A percentile compares a stretch with the other conserved stretches of the same genome.
Conservation (phyloP, 371 early-diverging fungal genomes). For the Mucor saturninus region DNA sequence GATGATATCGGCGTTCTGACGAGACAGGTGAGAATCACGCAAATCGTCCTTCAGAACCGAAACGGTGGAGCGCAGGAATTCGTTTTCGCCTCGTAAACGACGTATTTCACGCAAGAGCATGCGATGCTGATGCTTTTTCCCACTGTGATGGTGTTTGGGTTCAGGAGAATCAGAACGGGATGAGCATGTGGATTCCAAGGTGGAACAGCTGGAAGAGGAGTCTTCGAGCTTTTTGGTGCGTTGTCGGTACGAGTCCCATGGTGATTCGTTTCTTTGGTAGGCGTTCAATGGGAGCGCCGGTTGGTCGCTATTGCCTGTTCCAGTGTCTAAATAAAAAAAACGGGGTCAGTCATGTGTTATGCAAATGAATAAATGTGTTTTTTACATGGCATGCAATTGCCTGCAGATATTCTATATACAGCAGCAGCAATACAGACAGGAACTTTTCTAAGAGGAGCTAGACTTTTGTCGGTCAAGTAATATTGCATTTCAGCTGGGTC, state of each 20-base stretch:
- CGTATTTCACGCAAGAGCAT: conserved; percentile 45
- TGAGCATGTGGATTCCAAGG: conserved; percentile 17
- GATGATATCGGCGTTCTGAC: conserved; percentile 41
- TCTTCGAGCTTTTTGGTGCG: conserved; percentile 5
- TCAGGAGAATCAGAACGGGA: conserved; percentile 23
- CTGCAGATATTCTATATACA: conserved; percentile 27
- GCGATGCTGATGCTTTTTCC: conserved; percentile 31
- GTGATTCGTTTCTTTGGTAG: conserved; percentile 16
- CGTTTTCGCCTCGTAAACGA: conserved; percentile 48
- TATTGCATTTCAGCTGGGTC: conserved; percentile 14
- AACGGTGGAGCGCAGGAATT: conserved; percentile 34
- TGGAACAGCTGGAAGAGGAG: conserved; percentile 13
- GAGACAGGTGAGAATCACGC: conserved; percentile 37
- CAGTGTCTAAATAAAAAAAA: conserved; percentile 3
- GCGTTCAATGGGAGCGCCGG: not conserved
- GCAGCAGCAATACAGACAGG: conserved; percentile 27
- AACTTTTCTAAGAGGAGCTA: conserved; percentile 12
- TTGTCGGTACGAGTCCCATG: conserved; percentile 15
- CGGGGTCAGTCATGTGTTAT: not conserved
- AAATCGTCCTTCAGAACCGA: conserved; percentile 44
- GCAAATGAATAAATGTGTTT: not conserved
- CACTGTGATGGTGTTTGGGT: conserved; percentile 10
- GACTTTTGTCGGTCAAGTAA: conserved; percentile 13
- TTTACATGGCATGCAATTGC: conserved; percentile 26
- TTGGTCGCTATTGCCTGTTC: not conserved